A percentile compares a stretch with the other conserved stretches of the same genome.
Conservation (phyloP, 768 basidiomycete species). For the Trametes meyenii region DNA sequence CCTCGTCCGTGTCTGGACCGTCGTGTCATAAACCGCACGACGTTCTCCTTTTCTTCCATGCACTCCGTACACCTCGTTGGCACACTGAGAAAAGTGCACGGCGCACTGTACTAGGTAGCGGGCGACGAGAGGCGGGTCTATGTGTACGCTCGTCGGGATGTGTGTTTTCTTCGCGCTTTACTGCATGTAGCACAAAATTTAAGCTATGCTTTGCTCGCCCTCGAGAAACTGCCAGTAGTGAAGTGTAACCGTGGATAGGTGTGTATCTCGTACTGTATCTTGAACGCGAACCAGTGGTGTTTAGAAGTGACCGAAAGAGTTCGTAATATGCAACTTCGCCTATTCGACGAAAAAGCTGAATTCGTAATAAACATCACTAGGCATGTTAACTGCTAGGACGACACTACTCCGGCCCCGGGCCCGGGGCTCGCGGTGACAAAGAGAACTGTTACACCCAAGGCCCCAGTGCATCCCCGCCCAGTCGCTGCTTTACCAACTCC, state of each 20-base stretch:
- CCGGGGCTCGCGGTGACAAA: no score
- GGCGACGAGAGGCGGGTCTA: conserved; percentile 20
- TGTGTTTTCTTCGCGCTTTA: conserved; percentile 24
- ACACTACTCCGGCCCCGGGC: not conserved
- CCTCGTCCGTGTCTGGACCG: conserved; percentile 90
- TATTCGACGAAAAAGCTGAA: no score
- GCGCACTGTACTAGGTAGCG: conserved; percentile 24
- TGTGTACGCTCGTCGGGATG: conserved; percentile 26
- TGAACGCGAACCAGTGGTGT: no score
- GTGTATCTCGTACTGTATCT: not conserved
- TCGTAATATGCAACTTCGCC: not conserved
- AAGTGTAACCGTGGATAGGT: not conserved
- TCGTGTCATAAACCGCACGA: conserved; percentile 47
- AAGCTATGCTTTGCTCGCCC: conserved; percentile 27
- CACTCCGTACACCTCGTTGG: conserved; percentile 17
- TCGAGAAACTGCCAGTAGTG: not conserved
- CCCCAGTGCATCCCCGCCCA: conserved; percentile 30
- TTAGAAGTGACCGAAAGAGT: not conserved
- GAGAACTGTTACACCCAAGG: conserved; percentile 23
- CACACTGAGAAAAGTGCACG: conserved; percentile 23
- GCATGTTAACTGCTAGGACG: not conserved
- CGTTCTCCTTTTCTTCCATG: not conserved
- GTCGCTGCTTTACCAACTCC: conserved; percentile 30
- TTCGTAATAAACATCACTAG: no score
- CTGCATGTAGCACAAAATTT: conserved; percentile 29